A percentile compares a stretch with the other conserved stretches of the same genome.
Evolutionary conservation across 1,284 basidiomycete genomes (phyloP).

Genomic region (Papiliotrema fonsecae): DNA sequence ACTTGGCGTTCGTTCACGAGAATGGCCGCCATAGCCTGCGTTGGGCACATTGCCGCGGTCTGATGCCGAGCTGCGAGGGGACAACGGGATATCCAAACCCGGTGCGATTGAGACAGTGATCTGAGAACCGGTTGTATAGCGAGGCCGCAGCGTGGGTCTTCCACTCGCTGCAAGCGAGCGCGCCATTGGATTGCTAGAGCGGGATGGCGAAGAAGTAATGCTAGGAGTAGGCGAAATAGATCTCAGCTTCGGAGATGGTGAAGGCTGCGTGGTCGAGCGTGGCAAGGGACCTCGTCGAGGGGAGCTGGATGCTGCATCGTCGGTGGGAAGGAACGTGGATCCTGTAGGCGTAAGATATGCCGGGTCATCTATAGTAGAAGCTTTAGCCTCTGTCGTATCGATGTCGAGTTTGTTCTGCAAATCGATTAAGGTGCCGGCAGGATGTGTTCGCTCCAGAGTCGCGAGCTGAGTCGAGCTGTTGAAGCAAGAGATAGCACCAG

Average conservation of each 20-base stretch:
- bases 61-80: background rate
- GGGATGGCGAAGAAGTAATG: constrained; percentile 6
- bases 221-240: constrained; percentile 14
- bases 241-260: constrained; percentile 12
- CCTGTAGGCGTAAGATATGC: constrained; percentile 14
- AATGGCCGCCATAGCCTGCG: constrained; percentile 17
- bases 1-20: constrained; percentile 39
- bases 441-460: constrained; percentile 2
- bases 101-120: constrained; percentile 30
- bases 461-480: background rate
- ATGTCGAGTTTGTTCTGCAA: constrained; percentile 7
- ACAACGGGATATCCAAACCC: background rate
- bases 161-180: constrained; percentile 6
- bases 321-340: constrained; percentile 1
- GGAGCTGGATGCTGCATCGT: constrained; percentile 1
- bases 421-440: constrained; percentile 13
- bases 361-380: constrained; percentile 1
- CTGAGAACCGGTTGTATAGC: constrained; percentile 18
- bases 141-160: constrained; percentile 18
- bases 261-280: constrained; percentile 19
- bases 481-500: background rate
- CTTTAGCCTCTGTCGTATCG: background rate
- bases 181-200: constrained; percentile 12
- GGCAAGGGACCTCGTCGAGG: constrained; percentile 7
- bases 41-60: constrained; percentile 10